Evolutionary conservation across 208 protist genomes (phyloP).

Genomic region (Entamoeba histolytica): DNA sequence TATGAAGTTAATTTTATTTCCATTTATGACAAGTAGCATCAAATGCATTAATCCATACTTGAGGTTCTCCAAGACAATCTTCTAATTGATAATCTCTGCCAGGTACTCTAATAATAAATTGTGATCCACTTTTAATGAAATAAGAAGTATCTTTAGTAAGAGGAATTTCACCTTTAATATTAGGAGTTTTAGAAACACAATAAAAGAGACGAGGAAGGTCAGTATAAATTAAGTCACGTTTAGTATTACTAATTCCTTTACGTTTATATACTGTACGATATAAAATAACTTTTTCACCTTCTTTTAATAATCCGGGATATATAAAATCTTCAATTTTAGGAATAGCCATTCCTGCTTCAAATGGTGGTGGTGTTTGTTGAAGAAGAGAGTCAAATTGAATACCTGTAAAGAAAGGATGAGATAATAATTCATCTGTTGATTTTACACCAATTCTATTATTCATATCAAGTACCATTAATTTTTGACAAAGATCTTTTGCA

Average conservation of each 20-base stretch:
- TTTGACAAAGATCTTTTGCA: neutral
- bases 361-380: neutral
- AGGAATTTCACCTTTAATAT: neutral
- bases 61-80: neutral
- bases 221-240: neutral
- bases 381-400: neutral
- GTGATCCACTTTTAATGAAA: neutral
- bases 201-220: neutral
- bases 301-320: neutral
- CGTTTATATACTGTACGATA: neutral
- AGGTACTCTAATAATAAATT: neutral
- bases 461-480: neutral
- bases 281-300: neutral
- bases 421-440: neutral
- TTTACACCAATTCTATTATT: neutral
- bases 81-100: neutral
- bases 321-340: neutral
- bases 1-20: too few species aligned
- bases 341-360: neutral
- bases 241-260: neutral
- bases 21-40: neutral
- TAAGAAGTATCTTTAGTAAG: neutral
- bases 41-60: neutral
- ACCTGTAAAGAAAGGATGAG: neutral
- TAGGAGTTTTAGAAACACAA: neutral